Base-by-base conservation (phyloP, 2,329 filamentous ascomycete genomes). In the Aspergillus tamarii region DNA sequence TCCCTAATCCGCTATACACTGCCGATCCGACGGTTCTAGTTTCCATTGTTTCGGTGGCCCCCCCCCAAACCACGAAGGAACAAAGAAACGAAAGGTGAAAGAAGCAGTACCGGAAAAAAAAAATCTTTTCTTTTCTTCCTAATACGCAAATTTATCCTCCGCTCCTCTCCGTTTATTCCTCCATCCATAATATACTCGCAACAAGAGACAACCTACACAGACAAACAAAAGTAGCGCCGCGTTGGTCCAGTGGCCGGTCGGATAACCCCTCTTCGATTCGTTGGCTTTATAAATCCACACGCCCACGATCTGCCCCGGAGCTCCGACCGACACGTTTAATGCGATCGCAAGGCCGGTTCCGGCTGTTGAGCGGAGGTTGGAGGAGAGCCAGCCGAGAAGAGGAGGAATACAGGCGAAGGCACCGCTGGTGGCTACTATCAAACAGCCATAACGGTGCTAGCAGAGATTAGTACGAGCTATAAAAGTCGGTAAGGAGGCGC, bases 211-310 rank as follows among this genome's bases (percentile, higher is more conserved):
- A 1, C 86, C 86, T 0, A 79, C 81, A 1, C 84, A 81, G 0
- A 89, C 87, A 64, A 89, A 84, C 14, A 90, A 78, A 46, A 90
- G 70, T 67, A 90, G 75, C 12, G 78, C 87, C 2, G 86, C 87
- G 72, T 90, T 90, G 5, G 84, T 84, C 86, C 87, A 91, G 72
- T 92, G 89, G 0, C 90, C 90, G 0, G 89, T 91, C 0, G 88
- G 88, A 73, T 90, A 92, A 0, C 90, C 89, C 11, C 69, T 77
- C 26, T 78, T 74, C 21, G 83, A 84, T 74, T 92, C 88, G 12
- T 85, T 78, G 1, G 85, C 81, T 71, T 89, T 89, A 77, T 91
- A 92, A 65, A 91, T 91, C 89, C 89, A 92, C 1, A 91, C 88
- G 0, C 89, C 90, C 0, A 87, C 85, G 46, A 92, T 92, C 74